A percentile compares a stretch with the other conserved stretches of the same genome.
phyloP scores from a whole-genome alignment of 495 filamentous ascomycete genomes.

The Penicillium manginii region DNA sequence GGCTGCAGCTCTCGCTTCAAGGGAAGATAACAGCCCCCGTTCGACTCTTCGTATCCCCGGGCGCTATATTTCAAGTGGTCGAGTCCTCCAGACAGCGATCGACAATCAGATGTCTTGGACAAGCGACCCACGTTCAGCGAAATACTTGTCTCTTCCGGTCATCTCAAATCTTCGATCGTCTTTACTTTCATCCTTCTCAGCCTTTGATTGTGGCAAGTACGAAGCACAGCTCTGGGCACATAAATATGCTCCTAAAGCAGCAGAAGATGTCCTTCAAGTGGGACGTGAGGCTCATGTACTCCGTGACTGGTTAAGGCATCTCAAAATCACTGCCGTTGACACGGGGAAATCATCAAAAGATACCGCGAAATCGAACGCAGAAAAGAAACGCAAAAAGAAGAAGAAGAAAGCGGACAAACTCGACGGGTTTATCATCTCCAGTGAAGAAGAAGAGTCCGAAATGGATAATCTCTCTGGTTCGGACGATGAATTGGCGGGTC shows the following conservation, averaged over 20 bases:
- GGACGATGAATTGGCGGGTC: slow-evolving; percentile 57
- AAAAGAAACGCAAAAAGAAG: slow-evolving; percentile 64
- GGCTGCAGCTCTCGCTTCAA: slow-evolving; percentile 5
- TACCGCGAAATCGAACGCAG: slow-evolving; percentile 45
- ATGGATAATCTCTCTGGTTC: slow-evolving; percentile 73
- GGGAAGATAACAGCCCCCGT: background rate
- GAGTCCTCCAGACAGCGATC: slow-evolving; percentile 35
- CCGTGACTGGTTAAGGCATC: slow-evolving; percentile 79
- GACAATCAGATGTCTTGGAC: slow-evolving; percentile 39
- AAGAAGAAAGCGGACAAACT: slow-evolving; percentile 70
- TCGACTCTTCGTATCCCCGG: slow-evolving; percentile 37
- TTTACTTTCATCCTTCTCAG: slow-evolving; percentile 64
- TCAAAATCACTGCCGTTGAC: slow-evolving; percentile 75
- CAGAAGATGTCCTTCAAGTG: slow-evolving; percentile 75
- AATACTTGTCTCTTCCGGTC: slow-evolving; percentile 40
- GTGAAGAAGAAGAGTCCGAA: slow-evolving; percentile 77
- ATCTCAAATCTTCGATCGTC: slow-evolving; percentile 62
- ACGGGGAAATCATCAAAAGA: slow-evolving; percentile 53
- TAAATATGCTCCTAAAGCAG: slow-evolving; percentile 79
- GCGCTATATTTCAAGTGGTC: slow-evolving; percentile 41
- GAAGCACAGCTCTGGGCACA: slow-evolving; percentile 77
- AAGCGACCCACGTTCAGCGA: slow-evolving; percentile 9
- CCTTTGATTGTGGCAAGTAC: slow-evolving; percentile 79
- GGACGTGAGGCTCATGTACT: slow-evolving; percentile 73
- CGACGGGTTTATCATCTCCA: slow-evolving; percentile 84